These are phyloP conservation scores for Priceomyces haplophilus DNA, from an alignment of 805 yeast species.

Conservation along the genomic window DNA sequence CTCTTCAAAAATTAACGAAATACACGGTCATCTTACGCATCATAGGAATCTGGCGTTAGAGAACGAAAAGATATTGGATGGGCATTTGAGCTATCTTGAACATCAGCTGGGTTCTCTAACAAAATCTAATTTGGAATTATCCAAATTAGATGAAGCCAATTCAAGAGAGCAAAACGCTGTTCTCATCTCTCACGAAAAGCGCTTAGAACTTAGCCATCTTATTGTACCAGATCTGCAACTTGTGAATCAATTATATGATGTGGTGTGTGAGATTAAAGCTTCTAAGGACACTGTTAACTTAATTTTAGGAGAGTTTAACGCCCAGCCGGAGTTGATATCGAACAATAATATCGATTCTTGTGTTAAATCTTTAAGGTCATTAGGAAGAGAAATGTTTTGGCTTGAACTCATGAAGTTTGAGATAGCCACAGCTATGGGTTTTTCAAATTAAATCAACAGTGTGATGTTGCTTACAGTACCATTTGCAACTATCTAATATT, in stretches of 20 bases:
- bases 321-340: slow-evolving; percentile 31
- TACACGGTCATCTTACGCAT: slow-evolving; percentile 31
- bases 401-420: slow-evolving; percentile 33
- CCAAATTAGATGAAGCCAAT: slow-evolving; percentile 23
- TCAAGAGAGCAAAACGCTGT: slow-evolving; percentile 17
- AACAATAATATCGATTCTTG: slow-evolving; percentile 32
- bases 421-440: slow-evolving; percentile 24
- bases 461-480: too few species aligned
- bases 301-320: slow-evolving; percentile 49
- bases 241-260: slow-evolving; percentile 58
- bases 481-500: too few species aligned
- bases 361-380: slow-evolving; percentile 32
- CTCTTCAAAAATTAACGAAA: slow-evolving; percentile 21
- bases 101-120: slow-evolving; percentile 22
- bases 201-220: slow-evolving; percentile 30
- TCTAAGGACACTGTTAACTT: slow-evolving; percentile 63
- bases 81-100: slow-evolving; percentile 27
- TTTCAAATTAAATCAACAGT: not conserved
- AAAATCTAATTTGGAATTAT: slow-evolving; percentile 24
- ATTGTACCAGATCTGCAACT: slow-evolving; percentile 38
- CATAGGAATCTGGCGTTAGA: slow-evolving; percentile 37
- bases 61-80: slow-evolving; percentile 29
- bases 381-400: slow-evolving; percentile 43
- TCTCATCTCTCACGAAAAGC: slow-evolving; percentile 9
- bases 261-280: slow-evolving; percentile 65